Evolutionary conservation across 2,329 filamentous ascomycete species (phyloP).

Genomic region (Massarina eburnea): DNA sequence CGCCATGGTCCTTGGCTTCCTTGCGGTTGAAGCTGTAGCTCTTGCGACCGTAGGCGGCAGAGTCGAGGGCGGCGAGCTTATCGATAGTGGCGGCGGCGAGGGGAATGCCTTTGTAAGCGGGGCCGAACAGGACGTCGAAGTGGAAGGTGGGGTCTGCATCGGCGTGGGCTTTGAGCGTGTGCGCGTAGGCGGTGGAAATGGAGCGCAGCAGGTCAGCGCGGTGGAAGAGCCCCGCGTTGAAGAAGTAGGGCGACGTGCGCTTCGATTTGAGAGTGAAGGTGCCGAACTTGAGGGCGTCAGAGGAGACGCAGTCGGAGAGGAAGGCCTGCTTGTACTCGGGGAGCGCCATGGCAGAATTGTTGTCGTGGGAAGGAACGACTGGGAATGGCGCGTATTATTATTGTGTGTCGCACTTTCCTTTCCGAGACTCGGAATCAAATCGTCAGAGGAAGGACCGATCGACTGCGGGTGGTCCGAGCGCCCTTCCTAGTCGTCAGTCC

Average conservation of each 20-base stretch:
- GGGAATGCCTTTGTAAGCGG: conserved; percentile 96
- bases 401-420: conserved; percentile 12
- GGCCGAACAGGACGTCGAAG: conserved; percentile 87
- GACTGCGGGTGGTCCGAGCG: conserved; percentile 23
- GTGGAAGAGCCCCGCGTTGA: conserved; percentile 93
- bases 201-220: conserved; percentile 74
- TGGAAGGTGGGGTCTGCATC: conserved; percentile 48
- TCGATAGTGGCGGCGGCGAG: conserved; percentile 77
- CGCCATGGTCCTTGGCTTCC: conserved; percentile 93
- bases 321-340: conserved; percentile 65
- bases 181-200: conserved; percentile 79
- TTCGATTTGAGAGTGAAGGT: conserved; percentile 90
- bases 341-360: conserved; percentile 23
- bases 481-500: conserved; percentile 20
- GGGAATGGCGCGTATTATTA: neutral
- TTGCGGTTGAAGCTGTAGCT: conserved; percentile 95
- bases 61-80: conserved; percentile 71
- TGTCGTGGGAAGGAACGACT: neutral
- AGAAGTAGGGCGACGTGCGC: conserved; percentile 91
- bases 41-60: conserved; percentile 64
- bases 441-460: conserved; percentile 2
- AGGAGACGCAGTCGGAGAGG: conserved; percentile 67
- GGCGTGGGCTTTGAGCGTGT: conserved; percentile 54
- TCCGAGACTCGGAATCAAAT: conserved; percentile 36
- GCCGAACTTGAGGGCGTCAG: conserved; percentile 76